A percentile compares a stretch with the other conserved stretches of the same genome.
Evolutionary conservation across 306 rosid species (phyloP).

Genomic region (Vigna angularis): DNA sequence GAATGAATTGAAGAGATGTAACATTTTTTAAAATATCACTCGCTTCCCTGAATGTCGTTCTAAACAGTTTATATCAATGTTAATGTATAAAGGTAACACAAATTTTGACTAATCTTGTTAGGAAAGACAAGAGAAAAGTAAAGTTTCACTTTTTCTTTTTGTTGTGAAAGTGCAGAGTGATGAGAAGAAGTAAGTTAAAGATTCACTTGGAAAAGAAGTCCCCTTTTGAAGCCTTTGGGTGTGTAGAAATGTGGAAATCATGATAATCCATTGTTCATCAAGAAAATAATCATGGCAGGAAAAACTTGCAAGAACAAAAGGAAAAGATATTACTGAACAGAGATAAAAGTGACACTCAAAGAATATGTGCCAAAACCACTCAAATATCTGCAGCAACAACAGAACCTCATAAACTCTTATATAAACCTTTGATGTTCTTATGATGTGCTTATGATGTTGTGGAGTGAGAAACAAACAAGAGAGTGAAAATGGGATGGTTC

Average conservation of each 20-base stretch:
- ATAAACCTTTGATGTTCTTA: constrained; percentile 6
- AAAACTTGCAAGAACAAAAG: constrained; percentile 46
- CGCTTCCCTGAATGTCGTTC: not conserved
- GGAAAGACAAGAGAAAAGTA: not conserved
- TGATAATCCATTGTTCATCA: constrained; percentile 26
- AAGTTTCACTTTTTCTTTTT: not conserved
- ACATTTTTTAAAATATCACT: not conserved
- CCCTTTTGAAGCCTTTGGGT: not conserved
- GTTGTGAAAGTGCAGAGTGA: not conserved
- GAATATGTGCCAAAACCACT: constrained; percentile 76
- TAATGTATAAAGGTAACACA: too few relatives aligned
- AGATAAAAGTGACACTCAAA: constrained; percentile 67
- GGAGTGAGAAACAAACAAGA: constrained; percentile 14
- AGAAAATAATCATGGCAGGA: constrained; percentile 43
- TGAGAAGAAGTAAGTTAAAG: not conserved
- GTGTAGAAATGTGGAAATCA: not conserved
- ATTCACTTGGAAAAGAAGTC: not conserved
- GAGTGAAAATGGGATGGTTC: constrained; percentile 67
- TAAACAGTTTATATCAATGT: not conserved
- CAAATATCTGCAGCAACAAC: constrained; percentile 49
- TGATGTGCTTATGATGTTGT: constrained; percentile 1
- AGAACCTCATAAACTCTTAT: constrained; percentile 30
- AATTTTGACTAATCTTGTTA: not conserved
- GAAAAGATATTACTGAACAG: constrained; percentile 37
- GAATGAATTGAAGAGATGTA: not conserved